Evolutionary conservation across 176 grass and related monocot species (phyloP).

Genomic region (Alopecurus myosuroides): DNA sequence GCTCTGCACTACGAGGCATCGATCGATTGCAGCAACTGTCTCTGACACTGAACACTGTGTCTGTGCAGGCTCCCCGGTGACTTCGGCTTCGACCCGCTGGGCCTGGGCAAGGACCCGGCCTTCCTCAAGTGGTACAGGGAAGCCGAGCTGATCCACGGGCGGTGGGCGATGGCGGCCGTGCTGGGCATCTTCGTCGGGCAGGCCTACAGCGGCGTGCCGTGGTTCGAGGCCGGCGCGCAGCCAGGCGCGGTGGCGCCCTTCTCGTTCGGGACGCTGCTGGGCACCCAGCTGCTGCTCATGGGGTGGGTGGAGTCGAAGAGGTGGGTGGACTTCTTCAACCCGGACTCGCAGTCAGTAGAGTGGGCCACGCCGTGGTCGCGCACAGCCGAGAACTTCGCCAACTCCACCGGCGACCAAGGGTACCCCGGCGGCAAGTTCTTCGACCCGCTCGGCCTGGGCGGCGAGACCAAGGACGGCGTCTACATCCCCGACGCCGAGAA

Average conservation of each 20-base stretch:
- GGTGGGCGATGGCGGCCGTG: slow-evolving; percentile 94
- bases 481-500: slow-evolving; percentile 79
- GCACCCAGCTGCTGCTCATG: slow-evolving; percentile 95
- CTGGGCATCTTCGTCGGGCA: slow-evolving; percentile 93
- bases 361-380: slow-evolving; percentile 98
- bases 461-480: slow-evolving; percentile 54
- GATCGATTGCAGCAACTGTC: background rate
- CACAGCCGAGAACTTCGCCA: slow-evolving; percentile 89
- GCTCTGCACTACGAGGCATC: background rate
- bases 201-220: slow-evolving; percentile 92
- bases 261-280: slow-evolving; percentile 90
- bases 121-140: slow-evolving; percentile 99
- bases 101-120: slow-evolving; percentile 90
- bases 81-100: slow-evolving; percentile 92
- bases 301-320: slow-evolving; percentile 98
- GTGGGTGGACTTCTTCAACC: slow-evolving; percentile 99
- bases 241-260: slow-evolving; percentile 86
- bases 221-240: slow-evolving; percentile 93
- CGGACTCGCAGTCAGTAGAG: slow-evolving; percentile 81
- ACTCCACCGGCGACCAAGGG: slow-evolving; percentile 83
- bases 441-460: slow-evolving; percentile 78
- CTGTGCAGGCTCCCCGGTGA: slow-evolving; percentile 68
- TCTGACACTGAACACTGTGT: no score
- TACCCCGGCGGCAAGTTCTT: slow-evolving; percentile 99
- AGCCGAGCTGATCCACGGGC: slow-evolving; percentile 94